Evolutionary conservation across 208 protist genomes (phyloP), one percentile per base, ranked within the genome.

Genomic region (Trypanosomatidae sp.): DNA sequence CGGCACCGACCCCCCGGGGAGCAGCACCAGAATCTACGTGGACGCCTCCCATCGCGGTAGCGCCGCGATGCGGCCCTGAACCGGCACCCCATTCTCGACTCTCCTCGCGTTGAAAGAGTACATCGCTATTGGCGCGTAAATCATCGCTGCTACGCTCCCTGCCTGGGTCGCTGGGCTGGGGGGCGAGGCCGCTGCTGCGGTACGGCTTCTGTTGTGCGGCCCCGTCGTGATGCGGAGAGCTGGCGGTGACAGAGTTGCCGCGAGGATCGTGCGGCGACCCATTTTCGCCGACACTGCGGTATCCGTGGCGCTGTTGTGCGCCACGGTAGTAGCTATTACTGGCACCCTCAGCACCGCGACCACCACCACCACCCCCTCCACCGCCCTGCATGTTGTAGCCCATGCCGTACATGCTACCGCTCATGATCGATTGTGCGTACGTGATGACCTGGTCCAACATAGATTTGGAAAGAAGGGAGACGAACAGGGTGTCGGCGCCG

Each of bases 361-460:
- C 62, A 43, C 59, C 56, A n/a, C 74, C 68, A 39, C 69, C 69
- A 1, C 39, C 69, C 17, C 60, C 49, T 13, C 77, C 72, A 39
- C 76, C 70, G 10, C 49, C 70, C 12, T 33, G 52, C 22, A 67
- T 47, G 65, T 33, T 60, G 71, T 69, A 69, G 9, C 62, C 2
- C 65, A 70, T 56, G 44, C 25, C 68, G 73, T 60, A 70, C 74
- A 53, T 65, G 50, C 30, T 80, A n/a, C 28, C 60, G 44, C 81
- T 59, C 28, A 90, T 73, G 62, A 80, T 68, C 41, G 81, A 65
- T 22, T 90, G 72, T 0, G 86, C 82, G 33, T 67, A 76, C 58
- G 81, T 77, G 15, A 88, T 76, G 36, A 91, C 74, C 33, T 82
- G 58, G 9, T 78, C 72, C n/a, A 93, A 75, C 19, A 81, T 69